Base-by-base conservation (phyloP, 2,329 filamentous ascomycete species). In the Fusarium avenaceum region DNA sequence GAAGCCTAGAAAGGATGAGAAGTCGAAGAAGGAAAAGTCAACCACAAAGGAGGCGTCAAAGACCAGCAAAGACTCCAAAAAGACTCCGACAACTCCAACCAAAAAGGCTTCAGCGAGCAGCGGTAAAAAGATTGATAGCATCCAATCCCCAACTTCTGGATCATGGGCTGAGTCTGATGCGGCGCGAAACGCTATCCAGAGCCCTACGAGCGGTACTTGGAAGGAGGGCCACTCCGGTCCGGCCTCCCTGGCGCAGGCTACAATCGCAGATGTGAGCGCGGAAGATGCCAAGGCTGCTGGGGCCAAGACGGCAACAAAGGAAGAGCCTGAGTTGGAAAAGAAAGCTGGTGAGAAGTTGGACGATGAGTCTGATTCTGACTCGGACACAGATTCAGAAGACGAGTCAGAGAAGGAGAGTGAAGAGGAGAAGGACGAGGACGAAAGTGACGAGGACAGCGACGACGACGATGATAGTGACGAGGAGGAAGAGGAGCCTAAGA, bases 131-230 rank as follows among this genome's bases (percentile, higher is more conserved):
- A 64, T 8, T 11, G 70, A 75, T 4, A 79, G 79, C 6, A 76
- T 85, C 22, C 83, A 84, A 63, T 84, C 82, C 2, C 82, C 83
- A 2, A 83, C 80, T 9, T 78, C 79, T 11, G 77, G 79, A 9
- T 79, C 80, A n/a, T 84, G 82, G 82, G 78, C 69, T 32, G 55
- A 53, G 57, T 65, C 55, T 51, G 72, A 76, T 45, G 59, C 67
- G 19, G 68, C 74, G 6, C 72, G 74, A 20, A 74, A 76, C 50
- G 73, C 76, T 19, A 67, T 84, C 43, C 83, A 85, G 73, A 82
- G 79, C 64, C 83, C 80, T 17, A 80, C 78, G 28, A 80, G 74
- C 55, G 76, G 78, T 15, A 77, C 76, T 3, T 85, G 82, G 83
- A 81, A 79, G 65, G 75, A 80, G 7, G 76, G 56, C 11, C 67